Conservation (phyloP, 768 basidiomycete genomes). For the Calocybe indica region DNA sequence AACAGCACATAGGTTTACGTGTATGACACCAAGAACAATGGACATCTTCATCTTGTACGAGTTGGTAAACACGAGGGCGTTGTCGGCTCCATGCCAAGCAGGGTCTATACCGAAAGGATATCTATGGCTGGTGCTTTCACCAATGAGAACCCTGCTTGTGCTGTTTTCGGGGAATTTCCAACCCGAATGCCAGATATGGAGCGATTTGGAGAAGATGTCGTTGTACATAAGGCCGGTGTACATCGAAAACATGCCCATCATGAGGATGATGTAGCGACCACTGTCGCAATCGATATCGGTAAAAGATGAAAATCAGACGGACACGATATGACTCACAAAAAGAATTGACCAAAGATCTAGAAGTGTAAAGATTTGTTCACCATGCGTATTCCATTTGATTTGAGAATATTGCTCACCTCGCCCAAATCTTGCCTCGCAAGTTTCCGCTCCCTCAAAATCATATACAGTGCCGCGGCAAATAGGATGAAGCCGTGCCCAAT, state of each 20-base stretch:
- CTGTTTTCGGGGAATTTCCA: slow-evolving; percentile 69
- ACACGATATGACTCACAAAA: slow-evolving; percentile 62
- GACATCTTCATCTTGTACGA: slow-evolving; percentile 99
- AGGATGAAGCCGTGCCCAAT: slow-evolving; percentile 93
- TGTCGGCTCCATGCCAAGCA: slow-evolving; percentile 91
- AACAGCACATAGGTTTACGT: slow-evolving; percentile 49
- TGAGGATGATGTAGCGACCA: slow-evolving; percentile 95
- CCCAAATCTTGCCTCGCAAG: slow-evolving; percentile 68
- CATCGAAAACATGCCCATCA: slow-evolving; percentile 97
- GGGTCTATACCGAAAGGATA: slow-evolving; percentile 96
- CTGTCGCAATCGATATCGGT: slow-evolving; percentile 34
- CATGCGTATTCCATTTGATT: neutral
- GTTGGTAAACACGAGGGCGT: slow-evolving; percentile 89
- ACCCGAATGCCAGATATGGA: slow-evolving; percentile 83
- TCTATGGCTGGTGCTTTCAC: slow-evolving; percentile 53
- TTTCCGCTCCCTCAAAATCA: slow-evolving; percentile 84
- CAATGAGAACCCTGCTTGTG: slow-evolving; percentile 34
- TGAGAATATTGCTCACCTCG: slow-evolving; percentile 44
- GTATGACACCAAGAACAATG: slow-evolving; percentile 90
- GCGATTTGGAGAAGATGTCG: slow-evolving; percentile 93
- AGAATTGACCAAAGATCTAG: slow-evolving; percentile 84
- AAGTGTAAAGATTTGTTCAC: slow-evolving; percentile 6
- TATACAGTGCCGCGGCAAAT: slow-evolving; percentile 65
- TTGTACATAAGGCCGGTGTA: slow-evolving; percentile 99
- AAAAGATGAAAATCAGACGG: slow-evolving; percentile 1